phyloP scores from a whole-genome alignment of 1,139 yeast species.

The Yamadazyma atmosphaerica region DNA sequence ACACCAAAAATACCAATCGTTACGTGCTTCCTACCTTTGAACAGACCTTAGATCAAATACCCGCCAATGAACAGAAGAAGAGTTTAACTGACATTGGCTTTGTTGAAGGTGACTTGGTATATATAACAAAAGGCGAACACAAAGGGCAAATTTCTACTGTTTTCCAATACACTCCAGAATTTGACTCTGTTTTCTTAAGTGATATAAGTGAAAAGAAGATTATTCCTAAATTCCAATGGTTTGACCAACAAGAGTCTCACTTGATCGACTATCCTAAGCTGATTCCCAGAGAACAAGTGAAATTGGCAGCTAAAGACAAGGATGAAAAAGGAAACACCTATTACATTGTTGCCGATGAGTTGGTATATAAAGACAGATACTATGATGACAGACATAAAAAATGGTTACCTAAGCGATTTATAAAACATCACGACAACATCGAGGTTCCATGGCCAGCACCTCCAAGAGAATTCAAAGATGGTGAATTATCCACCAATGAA shows the following conservation, averaged over 20 bases:
- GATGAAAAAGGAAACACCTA: constrained; percentile 60
- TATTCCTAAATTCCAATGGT: constrained; percentile 71
- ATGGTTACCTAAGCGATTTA: constrained; percentile 77
- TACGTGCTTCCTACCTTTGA: constrained; percentile 41
- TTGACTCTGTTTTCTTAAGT: constrained; percentile 35
- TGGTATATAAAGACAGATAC: constrained; percentile 64
- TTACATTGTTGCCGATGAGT: constrained; percentile 73
- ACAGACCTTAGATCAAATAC: constrained; percentile 22
- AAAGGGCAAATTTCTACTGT: constrained; percentile 70
- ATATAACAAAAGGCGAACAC: constrained; percentile 63
- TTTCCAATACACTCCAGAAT: constrained; percentile 28
- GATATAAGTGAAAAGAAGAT: constrained; percentile 37
- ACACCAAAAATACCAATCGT: constrained; percentile 24
- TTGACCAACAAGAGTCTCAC: constrained; percentile 70
- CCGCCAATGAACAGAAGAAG: constrained; percentile 29
- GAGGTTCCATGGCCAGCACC: constrained; percentile 94
- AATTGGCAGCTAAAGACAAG: constrained; percentile 75
- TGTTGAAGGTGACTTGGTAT: constrained; percentile 44
- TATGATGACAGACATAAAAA: constrained; percentile 74
- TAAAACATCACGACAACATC: constrained; percentile 63
- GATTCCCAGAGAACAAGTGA: constrained; percentile 43
- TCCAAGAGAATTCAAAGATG: constrained; percentile 56
- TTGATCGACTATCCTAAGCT: constrained; percentile 66
- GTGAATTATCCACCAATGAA: constrained; percentile 56
- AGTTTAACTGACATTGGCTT: constrained; percentile 35